Base-by-base conservation (phyloP, 2,329 filamentous ascomycete species). In the Seiridium cupressi region DNA sequence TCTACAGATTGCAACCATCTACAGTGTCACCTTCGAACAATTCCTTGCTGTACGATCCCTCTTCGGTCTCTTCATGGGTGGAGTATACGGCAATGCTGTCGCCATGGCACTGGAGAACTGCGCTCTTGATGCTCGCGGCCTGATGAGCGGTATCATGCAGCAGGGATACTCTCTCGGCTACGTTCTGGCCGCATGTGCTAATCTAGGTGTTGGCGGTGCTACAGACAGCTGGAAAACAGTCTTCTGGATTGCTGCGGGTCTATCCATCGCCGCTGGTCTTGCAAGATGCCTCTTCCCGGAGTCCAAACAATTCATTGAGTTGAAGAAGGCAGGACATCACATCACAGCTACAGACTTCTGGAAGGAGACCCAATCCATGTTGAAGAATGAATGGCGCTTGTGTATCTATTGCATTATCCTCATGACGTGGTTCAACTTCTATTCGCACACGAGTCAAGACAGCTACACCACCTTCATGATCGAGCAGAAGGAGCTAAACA, bases 91-190 rank as follows among this genome's bases (percentile, higher is more conserved):
- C 42, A 91, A 92, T 68, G 89, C 89, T 42, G 88, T 91, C 49
- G 89, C 89, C 54, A 93, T 91, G 85, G 89, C 89, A 0, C 79
- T 93, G 7, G 90, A 93, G 70, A 87, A 89, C 67, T 89, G 86
- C 74, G 88, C 87, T 79, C 83, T 78, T 51, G 85, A 90, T 60
- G 88, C 90, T 6, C 83, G 91, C 71, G 92, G 92, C 66, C 79
- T 95, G 44, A 91, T 95, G 84, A 91, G 88, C 11, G 92, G 91
- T 58, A 90, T 95, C 55, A 76, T 94, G 18, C 92, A 95, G 69
- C 90, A 93, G 73, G 92, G 91, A 2, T 93, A 93, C 71, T 89
- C 89, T 0, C 83, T 93, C 64, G 91, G 91, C 38, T 94, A 94
- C 69, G 86, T 95, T 46, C 81, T 92, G 63, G 91, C 91, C 5